Conservation (phyloP, 208 protist species). For the Wallacemonas collosoma region DNA sequence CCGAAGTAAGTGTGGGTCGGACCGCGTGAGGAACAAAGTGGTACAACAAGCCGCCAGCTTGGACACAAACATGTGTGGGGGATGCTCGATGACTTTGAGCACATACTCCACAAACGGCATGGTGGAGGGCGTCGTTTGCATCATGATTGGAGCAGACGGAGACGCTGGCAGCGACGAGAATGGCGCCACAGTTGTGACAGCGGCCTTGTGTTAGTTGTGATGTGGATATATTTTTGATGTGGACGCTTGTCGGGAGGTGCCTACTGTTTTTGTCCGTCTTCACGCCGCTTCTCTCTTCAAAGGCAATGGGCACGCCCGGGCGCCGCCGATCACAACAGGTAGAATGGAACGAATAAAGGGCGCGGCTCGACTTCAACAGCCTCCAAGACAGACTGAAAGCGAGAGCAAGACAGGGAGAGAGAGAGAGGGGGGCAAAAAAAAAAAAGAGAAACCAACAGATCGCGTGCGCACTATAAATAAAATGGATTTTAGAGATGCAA, state of each 20-base stretch:
- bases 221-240: no score
- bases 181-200: background rate
- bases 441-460: background rate
- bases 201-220: background rate
- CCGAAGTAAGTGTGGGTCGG: slow-evolving; percentile 65
- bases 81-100: slow-evolving; percentile 73
- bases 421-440: background rate
- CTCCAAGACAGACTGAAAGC: background rate
- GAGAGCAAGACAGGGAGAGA: background rate
- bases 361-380: no score
- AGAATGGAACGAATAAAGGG: no score
- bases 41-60: slow-evolving; percentile 81
- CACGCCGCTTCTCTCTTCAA: no score
- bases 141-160: slow-evolving; percentile 1
- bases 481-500: no score
- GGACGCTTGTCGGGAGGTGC: no score
- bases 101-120: slow-evolving; percentile 86
- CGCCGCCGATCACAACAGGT: no score
- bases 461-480: no score
- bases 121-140: slow-evolving; percentile 51
- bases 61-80: slow-evolving; percentile 82
- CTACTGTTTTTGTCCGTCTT: no score
- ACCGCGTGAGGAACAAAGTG: slow-evolving; percentile 79
- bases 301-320: no score
- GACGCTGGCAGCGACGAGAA: no score